Percentiles rank a stretch among this genome's conserved stretches.
Evolutionary conservation across 495 filamentous ascomycete genomes (phyloP).

Genomic region (Letharia lupina): DNA sequence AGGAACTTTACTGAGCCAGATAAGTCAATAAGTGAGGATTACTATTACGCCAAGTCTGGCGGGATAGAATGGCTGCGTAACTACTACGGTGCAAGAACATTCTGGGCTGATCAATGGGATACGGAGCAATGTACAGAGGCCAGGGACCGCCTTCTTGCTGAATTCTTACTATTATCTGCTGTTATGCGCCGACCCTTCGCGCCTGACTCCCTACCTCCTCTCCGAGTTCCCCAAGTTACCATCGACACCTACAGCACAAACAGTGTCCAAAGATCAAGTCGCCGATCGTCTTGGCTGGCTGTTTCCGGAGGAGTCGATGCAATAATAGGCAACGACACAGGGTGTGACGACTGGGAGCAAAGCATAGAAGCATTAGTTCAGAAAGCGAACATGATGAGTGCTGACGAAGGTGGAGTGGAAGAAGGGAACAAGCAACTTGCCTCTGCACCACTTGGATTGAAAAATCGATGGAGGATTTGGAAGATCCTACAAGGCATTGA

Average conservation of each 20-base stretch:
- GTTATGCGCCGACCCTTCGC: conserved; percentile 11
- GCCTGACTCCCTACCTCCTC: conserved; percentile 26
- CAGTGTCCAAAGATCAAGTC: too few species aligned
- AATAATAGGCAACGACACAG: too few species aligned
- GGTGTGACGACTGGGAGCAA: too few species aligned
- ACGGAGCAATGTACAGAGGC: not conserved
- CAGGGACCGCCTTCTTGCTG: not conserved
- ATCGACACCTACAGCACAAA: not conserved
- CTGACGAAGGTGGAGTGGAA: too few species aligned
- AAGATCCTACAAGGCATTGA: too few species aligned
- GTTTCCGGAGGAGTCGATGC: too few species aligned
- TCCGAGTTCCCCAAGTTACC: not conserved
- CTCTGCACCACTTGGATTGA: too few species aligned
- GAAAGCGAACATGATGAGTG: too few species aligned
- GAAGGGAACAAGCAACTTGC: too few species aligned
- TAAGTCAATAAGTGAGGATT: conserved; percentile 1
- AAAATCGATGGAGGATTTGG: too few species aligned
- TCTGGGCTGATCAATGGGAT: conserved; percentile 13
- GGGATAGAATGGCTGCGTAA: conserved; percentile 9
- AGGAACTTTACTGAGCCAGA: not conserved
- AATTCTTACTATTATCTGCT: not conserved
- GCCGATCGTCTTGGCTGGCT: too few species aligned
- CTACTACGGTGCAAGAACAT: conserved; percentile 11
- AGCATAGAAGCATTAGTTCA: too few species aligned
- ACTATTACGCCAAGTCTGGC: not conserved